phyloP scores from a whole-genome alignment of 2,329 filamentous ascomycete genomes.

The Calonectria honghensis region DNA sequence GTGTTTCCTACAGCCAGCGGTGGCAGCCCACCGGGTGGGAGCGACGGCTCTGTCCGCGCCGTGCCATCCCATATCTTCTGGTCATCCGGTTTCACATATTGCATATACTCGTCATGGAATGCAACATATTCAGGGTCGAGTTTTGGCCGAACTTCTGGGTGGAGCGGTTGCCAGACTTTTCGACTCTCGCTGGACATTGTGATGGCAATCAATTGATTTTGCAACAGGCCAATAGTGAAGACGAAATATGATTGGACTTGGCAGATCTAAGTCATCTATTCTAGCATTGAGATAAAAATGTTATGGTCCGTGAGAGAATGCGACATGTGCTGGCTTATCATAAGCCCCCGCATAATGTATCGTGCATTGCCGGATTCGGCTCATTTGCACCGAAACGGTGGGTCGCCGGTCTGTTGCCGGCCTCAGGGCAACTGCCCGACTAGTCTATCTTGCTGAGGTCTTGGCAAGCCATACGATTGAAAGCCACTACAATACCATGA shows the following conservation, averaged over 20 bases:
- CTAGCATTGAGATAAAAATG: neutral
- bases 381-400: neutral
- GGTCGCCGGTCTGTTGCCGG: conserved; percentile 14
- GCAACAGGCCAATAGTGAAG: neutral
- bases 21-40: conserved; percentile 45
- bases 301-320: neutral
- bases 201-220: neutral
- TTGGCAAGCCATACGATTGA: neutral
- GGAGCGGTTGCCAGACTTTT: conserved; percentile 54
- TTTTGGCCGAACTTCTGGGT: conserved; percentile 49
- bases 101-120: conserved; percentile 59
- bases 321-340: conserved; percentile 22
- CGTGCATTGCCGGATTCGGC: conserved; percentile 26
- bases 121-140: conserved; percentile 60
- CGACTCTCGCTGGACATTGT: conserved; percentile 14
- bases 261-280: neutral
- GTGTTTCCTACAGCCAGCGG: conserved; percentile 49
- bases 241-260: neutral
- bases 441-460: neutral
- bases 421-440: conserved; percentile 12
- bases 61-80: conserved; percentile 55
- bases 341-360: neutral
- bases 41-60: conserved; percentile 48
- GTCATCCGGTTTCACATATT: conserved; percentile 58
- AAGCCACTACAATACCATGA: neutral